Evolutionary conservation across 805 yeast species (phyloP).

Genomic region (Candida tammaniensis): DNA sequence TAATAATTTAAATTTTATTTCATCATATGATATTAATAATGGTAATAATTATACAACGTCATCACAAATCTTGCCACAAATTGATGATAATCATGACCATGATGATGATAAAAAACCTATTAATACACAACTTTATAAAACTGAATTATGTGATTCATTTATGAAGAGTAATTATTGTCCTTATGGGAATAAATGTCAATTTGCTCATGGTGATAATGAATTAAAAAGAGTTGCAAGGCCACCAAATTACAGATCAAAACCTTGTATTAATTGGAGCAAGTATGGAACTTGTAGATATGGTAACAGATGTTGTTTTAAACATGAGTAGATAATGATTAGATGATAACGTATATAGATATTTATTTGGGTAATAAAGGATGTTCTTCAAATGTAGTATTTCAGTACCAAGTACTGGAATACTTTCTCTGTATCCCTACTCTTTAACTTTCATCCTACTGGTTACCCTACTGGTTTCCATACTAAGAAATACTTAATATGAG

Average conservation of each 20-base stretch:
- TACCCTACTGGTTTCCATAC: no score
- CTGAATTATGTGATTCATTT: conserved; percentile 83
- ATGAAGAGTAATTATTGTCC: conserved; percentile 71
- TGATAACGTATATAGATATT: no score
- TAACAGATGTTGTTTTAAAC: conserved; percentile 88
- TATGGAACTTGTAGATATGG: conserved; percentile 85
- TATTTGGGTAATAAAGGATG: no score
- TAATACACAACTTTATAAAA: conserved; percentile 76
- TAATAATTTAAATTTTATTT: conserved; percentile 1
- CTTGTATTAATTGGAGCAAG: conserved; percentile 85
- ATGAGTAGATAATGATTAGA: conserved; percentile 30
- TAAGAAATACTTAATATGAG: no score
- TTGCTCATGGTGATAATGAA: conserved; percentile 86
- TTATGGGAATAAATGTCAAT: conserved; percentile 88
- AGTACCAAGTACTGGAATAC: no score
- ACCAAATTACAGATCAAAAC: conserved; percentile 85
- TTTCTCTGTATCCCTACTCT: no score
- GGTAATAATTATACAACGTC: conserved; percentile 3
- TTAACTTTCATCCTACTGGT: no score
- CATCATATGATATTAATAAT: conserved; percentile 1
- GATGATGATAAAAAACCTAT: conserved; percentile 21
- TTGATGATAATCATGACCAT: neutral
- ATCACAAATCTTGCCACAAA: neutral
- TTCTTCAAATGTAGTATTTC: no score
- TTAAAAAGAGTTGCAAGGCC: conserved; percentile 70